Base-by-base conservation (phyloP, 2,329 filamentous ascomycete genomes). In the Teratosphaeria nubilosa region DNA sequence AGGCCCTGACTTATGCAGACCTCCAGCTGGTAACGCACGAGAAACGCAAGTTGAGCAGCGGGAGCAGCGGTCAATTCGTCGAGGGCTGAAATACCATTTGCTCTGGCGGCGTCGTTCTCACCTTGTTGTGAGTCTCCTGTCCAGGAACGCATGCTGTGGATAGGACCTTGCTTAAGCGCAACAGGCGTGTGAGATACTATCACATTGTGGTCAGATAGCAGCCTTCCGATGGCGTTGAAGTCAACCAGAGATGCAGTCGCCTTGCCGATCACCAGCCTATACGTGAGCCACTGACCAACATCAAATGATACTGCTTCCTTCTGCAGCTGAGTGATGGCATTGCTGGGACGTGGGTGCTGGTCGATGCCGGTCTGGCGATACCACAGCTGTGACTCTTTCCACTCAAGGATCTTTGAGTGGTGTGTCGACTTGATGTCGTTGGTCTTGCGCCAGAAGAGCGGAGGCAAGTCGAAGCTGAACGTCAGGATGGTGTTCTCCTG, bases 1-100 rank as follows among this genome's bases (percentile, higher is more conserved):
- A 84, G 78, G 0, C 86, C 85, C 30, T 87, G 83, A 0, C 91
- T 95, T n/a, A 97, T 80, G 69, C 92, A 97, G 0, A 90, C 91
- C 71, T 99, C 92, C 0, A 99, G 81, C 70, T 96, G 91, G 68
- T 97, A 99, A 16, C 90, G 82, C 1, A 96, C 82, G 0, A 84
- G 75, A 61, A 91, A 96, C 0, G 76, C 62, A 2, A 77, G 70
- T 22, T 48, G 41, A 9, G 41, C 41, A 48, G 41, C 41, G n/a
- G 41, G 41, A 22, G 41, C 41, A 31, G 30, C 24, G 25, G 54
- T 53, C 16, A 45, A 48, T 22, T 48, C 41, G 10, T 48, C 41
- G 16, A 48, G 41, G 16, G 41, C 41, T 10, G 41, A 48, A 6
- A 48, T 16, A 5, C 9, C 41, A 3, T 22, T 48, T n/a, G 20